Percentiles rank a stretch among this genome's conserved stretches.
These are phyloP conservation scores for Actinidia arguta DNA, from an alignment of 179 eudicot species.

Conservation along the genomic window DNA sequence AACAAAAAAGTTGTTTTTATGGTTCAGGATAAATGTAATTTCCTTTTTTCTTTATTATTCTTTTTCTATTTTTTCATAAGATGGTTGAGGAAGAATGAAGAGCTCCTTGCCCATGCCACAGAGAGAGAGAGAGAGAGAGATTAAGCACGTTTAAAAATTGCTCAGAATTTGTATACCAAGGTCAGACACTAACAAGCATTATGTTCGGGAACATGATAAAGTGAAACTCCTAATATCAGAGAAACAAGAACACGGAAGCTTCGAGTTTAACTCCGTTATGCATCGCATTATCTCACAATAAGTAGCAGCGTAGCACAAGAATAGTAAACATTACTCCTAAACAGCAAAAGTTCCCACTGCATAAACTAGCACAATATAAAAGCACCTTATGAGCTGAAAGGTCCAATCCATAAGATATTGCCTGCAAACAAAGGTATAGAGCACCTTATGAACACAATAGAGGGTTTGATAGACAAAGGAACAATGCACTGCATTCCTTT, in stretches of 20 bases:
- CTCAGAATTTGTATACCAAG: neutral
- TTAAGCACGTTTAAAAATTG: neutral
- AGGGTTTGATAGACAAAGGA: too few relatives aligned
- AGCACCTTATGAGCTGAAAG: conserved; percentile 58
- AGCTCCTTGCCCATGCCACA: neutral
- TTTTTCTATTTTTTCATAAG: neutral
- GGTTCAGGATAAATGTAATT: neutral
- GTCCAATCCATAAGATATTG: conserved; percentile 47
- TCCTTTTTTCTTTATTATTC: too few relatives aligned
- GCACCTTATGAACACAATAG: too few relatives aligned
- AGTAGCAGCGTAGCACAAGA: neutral
- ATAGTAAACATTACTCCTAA: neutral
- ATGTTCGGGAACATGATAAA: neutral
- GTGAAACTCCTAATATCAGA: neutral
- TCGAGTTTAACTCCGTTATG: neutral
- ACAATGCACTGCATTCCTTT: too few relatives aligned
- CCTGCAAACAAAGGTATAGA: conserved; percentile 44
- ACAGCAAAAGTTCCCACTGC: neutral
- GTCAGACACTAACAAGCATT: neutral
- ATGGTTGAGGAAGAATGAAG: neutral
- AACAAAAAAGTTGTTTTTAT: neutral
- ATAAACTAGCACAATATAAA: conserved; percentile 5
- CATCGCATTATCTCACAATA: too few relatives aligned
- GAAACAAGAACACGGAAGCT: neutral
- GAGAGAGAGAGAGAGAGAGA: neutral